phyloP scores from a whole-genome alignment of 2,329 filamentous ascomycete species.

The Aspergillus melleus region DNA sequence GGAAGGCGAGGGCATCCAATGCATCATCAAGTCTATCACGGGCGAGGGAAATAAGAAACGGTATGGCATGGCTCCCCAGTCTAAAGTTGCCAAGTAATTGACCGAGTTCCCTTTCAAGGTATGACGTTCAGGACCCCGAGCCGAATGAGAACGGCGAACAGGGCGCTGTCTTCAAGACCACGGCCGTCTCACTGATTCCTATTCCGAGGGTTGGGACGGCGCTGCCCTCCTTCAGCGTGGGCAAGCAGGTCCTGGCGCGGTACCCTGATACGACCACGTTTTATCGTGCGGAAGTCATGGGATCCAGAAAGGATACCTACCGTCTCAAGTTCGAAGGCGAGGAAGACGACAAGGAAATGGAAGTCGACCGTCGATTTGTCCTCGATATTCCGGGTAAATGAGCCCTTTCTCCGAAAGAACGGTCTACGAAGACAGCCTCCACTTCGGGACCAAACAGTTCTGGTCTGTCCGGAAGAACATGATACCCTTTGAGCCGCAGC shows the following conservation, averaged over 20 bases:
- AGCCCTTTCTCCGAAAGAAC: neutral
- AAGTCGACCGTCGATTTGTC: slow-evolving; percentile 74
- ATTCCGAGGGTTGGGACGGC: slow-evolving; percentile 64
- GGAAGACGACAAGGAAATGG: slow-evolving; percentile 70
- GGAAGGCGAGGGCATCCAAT: slow-evolving; percentile 65
- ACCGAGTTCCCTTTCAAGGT: slow-evolving; percentile 46
- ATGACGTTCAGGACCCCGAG: slow-evolving; percentile 78
- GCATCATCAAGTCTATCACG: slow-evolving; percentile 72
- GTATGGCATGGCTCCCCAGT: slow-evolving; percentile 27
- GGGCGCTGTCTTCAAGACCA: slow-evolving; percentile 63
- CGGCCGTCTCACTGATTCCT: slow-evolving; percentile 72
- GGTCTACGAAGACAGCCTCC: slow-evolving; percentile 2
- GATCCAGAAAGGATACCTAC: slow-evolving; percentile 56
- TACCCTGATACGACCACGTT: slow-evolving; percentile 85
- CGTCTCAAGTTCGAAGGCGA: slow-evolving; percentile 75
- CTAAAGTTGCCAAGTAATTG: slow-evolving; percentile 11
- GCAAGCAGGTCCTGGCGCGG: slow-evolving; percentile 72
- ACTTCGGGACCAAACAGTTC: neutral
- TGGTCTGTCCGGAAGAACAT: neutral
- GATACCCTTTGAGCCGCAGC: neutral
- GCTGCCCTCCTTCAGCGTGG: slow-evolving; percentile 62
- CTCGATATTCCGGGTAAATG: slow-evolving; percentile 65
- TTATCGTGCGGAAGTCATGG: slow-evolving; percentile 79
- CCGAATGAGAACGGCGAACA: slow-evolving; percentile 69
- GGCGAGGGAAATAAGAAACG: slow-evolving; percentile 72